A percentile compares a stretch with the other conserved stretches of the same genome.
phyloP scores from a whole-genome alignment of 1,139 yeast genomes.

The Pichia sp. region DNA sequence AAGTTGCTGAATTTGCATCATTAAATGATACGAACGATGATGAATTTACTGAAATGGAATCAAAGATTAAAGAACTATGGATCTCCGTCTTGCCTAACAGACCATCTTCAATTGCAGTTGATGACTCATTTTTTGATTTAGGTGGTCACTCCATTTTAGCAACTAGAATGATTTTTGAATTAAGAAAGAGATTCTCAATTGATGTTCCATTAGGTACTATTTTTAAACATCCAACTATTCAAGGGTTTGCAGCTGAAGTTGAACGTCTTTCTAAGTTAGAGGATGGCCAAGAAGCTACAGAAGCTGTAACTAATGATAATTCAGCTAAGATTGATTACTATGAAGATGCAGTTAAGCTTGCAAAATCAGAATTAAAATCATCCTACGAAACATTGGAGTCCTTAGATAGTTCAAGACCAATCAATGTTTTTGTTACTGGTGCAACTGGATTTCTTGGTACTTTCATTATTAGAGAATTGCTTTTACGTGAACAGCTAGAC shows the following conservation, averaged over 20 bases:
- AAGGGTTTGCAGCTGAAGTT: constrained; percentile 68
- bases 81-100: constrained; percentile 73
- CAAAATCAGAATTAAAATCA: constrained; percentile 37
- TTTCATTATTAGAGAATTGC: constrained; percentile 69
- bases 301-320: constrained; percentile 24
- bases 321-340: constrained; percentile 45
- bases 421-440: constrained; percentile 86
- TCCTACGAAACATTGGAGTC: constrained; percentile 35
- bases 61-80: constrained; percentile 76
- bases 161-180: constrained; percentile 91
- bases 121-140: constrained; percentile 90
- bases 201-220: constrained; percentile 87
- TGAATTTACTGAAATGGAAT: constrained; percentile 58
- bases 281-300: constrained; percentile 29
- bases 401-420: constrained; percentile 31
- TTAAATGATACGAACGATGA: constrained; percentile 39
- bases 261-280: constrained; percentile 44
- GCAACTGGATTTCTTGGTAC: constrained; percentile 96
- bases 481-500: constrained; percentile 41
- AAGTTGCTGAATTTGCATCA: constrained; percentile 48
- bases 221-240: constrained; percentile 82
- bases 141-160: constrained; percentile 98
- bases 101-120: constrained; percentile 68
- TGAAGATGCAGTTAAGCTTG: constrained; percentile 63
- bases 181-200: constrained; percentile 68